These are phyloP conservation scores for Fusarium tupiense DNA, from an alignment of 2,329 filamentous ascomycete species.

Conservation along the genomic window DNA sequence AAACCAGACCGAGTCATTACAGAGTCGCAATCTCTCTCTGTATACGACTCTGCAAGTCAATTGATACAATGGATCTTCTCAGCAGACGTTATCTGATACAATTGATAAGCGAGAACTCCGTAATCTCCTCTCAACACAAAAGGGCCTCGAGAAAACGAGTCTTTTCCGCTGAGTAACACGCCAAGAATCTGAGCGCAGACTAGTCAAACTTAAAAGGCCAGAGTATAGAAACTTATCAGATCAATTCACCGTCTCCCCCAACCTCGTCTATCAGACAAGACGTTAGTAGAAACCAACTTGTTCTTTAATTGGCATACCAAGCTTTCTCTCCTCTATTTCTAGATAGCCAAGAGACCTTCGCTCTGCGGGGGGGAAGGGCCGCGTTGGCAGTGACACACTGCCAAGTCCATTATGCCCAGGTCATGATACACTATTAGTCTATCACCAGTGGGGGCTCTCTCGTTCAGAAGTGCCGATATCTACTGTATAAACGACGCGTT, in stretches of 20 bases:
- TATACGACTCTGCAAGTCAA: background rate
- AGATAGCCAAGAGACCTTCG: background rate
- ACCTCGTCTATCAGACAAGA: background rate
- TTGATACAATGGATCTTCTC: background rate
- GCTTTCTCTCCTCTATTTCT: background rate
- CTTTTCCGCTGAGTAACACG: background rate
- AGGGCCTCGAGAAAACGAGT: background rate
- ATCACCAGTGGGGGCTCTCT: background rate
- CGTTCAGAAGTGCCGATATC: background rate
- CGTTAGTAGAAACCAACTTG: background rate
- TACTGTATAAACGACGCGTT: background rate
- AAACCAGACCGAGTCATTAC: background rate
- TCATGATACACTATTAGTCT: background rate
- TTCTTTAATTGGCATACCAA: background rate
- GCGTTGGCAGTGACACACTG: background rate
- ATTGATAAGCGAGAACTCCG: background rate
- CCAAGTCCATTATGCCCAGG: background rate
- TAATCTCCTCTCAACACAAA: background rate
- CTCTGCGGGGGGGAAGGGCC: background rate
- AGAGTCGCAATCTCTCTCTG: background rate
- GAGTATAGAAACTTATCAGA: background rate
- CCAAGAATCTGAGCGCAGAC: background rate
- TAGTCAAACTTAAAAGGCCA: background rate
- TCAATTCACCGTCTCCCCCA: background rate
- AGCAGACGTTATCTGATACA: background rate